A percentile compares a stretch with the other conserved stretches of the same genome.
phyloP scores from a whole-genome alignment of 352 stramenopile species.

The Globisporangium iwayamae region DNA sequence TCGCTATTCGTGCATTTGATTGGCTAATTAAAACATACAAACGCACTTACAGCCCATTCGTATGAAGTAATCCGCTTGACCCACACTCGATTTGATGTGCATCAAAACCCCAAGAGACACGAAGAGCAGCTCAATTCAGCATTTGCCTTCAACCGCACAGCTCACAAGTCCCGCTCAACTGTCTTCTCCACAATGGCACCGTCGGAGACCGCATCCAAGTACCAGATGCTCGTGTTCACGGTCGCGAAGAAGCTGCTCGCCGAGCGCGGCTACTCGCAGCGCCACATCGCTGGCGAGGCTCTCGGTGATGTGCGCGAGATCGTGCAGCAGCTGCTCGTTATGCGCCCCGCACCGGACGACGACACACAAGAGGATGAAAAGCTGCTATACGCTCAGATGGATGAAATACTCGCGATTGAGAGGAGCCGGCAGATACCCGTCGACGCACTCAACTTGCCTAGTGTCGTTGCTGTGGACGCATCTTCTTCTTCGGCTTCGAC shows the following conservation, averaged over 20 bases:
- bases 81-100: background rate
- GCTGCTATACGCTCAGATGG: conserved; percentile 25
- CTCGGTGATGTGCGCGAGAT: conserved; percentile 43
- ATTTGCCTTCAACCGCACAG: background rate
- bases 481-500: background rate
- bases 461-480: conserved; percentile 5
- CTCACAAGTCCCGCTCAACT: background rate
- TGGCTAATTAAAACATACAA: background rate
- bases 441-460: conserved; percentile 17
- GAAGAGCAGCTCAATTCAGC: conserved; percentile 1
- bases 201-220: conserved; percentile 20
- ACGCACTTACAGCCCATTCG: background rate
- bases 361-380: conserved; percentile 25
- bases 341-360: conserved; percentile 34
- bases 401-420: conserved; percentile 19
- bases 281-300: conserved; percentile 33
- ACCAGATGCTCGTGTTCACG: conserved; percentile 26
- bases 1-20: background rate
- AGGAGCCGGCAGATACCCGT: conserved; percentile 20
- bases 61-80: background rate
- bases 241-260: conserved; percentile 33
- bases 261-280: conserved; percentile 33
- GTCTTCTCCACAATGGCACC: background rate
- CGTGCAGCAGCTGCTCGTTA: conserved; percentile 48
- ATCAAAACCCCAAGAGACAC: background rate